phyloP scores from a whole-genome alignment of 2,329 filamentous ascomycete genomes.

The Daldinia sp. region DNA sequence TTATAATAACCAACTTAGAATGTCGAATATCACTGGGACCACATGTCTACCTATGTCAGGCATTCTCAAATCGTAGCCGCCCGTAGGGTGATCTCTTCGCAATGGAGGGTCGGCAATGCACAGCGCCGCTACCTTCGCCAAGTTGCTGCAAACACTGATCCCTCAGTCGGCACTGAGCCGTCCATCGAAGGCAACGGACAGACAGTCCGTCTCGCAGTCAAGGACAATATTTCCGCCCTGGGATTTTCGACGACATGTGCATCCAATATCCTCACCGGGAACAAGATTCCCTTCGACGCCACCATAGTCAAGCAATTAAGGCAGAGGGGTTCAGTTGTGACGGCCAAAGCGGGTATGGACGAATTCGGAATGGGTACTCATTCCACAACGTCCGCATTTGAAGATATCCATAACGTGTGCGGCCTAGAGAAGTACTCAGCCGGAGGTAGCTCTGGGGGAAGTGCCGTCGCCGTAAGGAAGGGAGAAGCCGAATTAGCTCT shows the following conservation, averaged over 20 bases:
- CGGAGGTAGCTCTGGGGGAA: conserved; percentile 92
- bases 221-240: conserved; percentile 78
- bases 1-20: conserved; percentile 2
- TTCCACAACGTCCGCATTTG: conserved; percentile 72
- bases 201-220: conserved; percentile 63
- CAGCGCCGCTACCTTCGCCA: conserved; percentile 31
- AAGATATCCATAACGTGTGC: conserved; percentile 65
- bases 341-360: conserved; percentile 91
- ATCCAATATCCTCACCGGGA: conserved; percentile 75
- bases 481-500: conserved; percentile 70
- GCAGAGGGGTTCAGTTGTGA: conserved; percentile 66
- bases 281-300: conserved; percentile 81
- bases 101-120: conserved; percentile 29
- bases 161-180: not conserved
- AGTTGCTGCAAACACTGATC: not conserved
- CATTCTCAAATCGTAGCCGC: conserved; percentile 42
- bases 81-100: conserved; percentile 41
- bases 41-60: conserved; percentile 49
- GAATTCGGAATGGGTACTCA: conserved; percentile 97
- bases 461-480: conserved; percentile 81
- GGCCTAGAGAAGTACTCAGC: conserved; percentile 61
- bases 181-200: conserved; percentile 4
- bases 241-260: conserved; percentile 81
- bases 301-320: conserved; percentile 78
- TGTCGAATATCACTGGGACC: conserved; percentile 33